A percentile compares a stretch with the other conserved stretches of the same genome.
phyloP scores from a whole-genome alignment of 768 basidiomycete species.

The Phlebiopsis flavidoalba region DNA sequence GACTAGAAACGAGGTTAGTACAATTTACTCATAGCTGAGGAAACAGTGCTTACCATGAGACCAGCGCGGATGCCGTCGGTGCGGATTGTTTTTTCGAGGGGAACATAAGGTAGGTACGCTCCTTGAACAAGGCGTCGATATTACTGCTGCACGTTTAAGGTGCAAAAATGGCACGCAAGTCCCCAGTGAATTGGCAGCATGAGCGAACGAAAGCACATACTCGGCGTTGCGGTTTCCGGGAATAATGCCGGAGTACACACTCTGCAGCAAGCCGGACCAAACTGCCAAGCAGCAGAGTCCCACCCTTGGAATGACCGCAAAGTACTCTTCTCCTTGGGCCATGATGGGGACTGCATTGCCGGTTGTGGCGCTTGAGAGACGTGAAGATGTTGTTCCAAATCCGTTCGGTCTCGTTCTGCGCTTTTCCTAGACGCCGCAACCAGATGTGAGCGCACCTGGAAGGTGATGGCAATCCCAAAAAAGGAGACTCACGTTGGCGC shows the following conservation, averaged over 20 bases:
- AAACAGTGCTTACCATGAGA: slow-evolving; percentile 56
- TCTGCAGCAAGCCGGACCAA: slow-evolving; percentile 89
- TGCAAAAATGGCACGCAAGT: neutral
- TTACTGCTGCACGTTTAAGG: slow-evolving; percentile 53
- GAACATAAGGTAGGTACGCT: slow-evolving; percentile 91
- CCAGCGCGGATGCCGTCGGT: slow-evolving; percentile 90
- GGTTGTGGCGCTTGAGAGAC: slow-evolving; percentile 79
- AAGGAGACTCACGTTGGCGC: slow-evolving; percentile 47
- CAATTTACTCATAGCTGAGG: neutral
- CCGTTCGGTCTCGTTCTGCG: slow-evolving; percentile 93
- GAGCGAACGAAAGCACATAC: slow-evolving; percentile 42
- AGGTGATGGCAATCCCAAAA: slow-evolving; percentile 16
- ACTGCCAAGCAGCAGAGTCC: slow-evolving; percentile 98
- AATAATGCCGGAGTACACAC: slow-evolving; percentile 77
- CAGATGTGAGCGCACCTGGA: neutral
- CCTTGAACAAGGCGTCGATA: slow-evolving; percentile 87
- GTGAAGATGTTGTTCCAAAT: slow-evolving; percentile 96
- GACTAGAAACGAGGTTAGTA: slow-evolving; percentile 42
- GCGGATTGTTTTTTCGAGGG: slow-evolving; percentile 91
- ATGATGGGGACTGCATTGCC: slow-evolving; percentile 98
- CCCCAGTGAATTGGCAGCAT: neutral
- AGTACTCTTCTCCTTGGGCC: slow-evolving; percentile 97
- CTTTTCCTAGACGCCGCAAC: slow-evolving; percentile 60
- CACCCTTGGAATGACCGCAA: slow-evolving; percentile 97
- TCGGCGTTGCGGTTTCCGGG: slow-evolving; percentile 97